Base-by-base conservation (phyloP, 1,139 yeast species). In the Yamadazyma jaroonii region DNA sequence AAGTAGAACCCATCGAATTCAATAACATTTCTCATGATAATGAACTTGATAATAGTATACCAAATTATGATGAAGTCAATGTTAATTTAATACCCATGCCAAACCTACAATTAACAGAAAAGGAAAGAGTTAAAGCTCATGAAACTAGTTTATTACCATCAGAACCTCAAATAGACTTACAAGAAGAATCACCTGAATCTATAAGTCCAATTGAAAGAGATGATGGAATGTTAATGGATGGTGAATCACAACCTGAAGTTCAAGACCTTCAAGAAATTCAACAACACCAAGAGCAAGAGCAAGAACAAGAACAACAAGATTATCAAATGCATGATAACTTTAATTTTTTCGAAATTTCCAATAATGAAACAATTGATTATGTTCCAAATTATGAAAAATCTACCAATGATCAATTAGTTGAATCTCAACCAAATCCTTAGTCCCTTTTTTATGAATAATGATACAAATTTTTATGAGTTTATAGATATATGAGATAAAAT, bases 81-180 rank as follows among this genome's bases (percentile, higher is more conserved):
- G 29, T 34, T 7, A 37, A 34, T 9, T 31, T 47, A 9, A 40
- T 53, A 8, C 54, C 61, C 4, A 40, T 53, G 34, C 58, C 62
- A 2, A 41, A 38, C 8, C 47, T 40, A 22, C 50, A 50, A 21
- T 42, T 67, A 30, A 49, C 71, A 1, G 88, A 81, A 41, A 81
- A 82, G 53, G 83, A 80, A 43, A 53, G 70, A 20, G 57, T 81
- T 50, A 63, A 73, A 41, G 62, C 69, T 12, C 70, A 70, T 41
- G 88, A 81, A 51, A 68, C 71, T 25, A 71, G 83, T 10, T 61
- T 82, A 29, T 52, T 81, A 26, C 88, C 89, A 0, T 79, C 87
- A 0, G 80, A 74, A 27, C 71, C 63, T 3, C 41, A 34, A 4
- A 48, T 60, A 20, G 63, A 52, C 22, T 53, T 53, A 9, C 61